These are phyloP conservation scores for Saccharomyces mikatae DNA, from an alignment of 805 yeast species.

Conservation along the genomic window DNA sequence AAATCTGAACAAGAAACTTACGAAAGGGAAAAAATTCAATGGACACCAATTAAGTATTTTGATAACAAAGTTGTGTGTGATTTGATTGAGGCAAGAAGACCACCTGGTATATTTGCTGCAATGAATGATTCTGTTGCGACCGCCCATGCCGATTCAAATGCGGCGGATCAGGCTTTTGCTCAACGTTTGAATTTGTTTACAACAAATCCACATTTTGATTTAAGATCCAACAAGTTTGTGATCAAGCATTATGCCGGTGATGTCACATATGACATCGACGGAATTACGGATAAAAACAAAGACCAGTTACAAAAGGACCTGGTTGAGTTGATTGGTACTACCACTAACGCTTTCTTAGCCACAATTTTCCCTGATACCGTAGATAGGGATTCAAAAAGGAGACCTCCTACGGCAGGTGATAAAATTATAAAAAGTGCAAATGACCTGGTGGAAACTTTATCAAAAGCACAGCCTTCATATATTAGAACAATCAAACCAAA, in stretches of 20 bases:
- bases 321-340: constrained; percentile 62
- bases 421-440: constrained; percentile 86
- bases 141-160: constrained; percentile 90
- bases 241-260: constrained; percentile 96
- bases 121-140: constrained; percentile 93
- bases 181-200: constrained; percentile 80
- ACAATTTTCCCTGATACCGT: constrained; percentile 54
- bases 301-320: constrained; percentile 83
- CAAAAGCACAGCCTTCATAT: constrained; percentile 82
- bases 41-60: constrained; percentile 94
- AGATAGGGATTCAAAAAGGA: constrained; percentile 56
- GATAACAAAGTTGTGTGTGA: constrained; percentile 93
- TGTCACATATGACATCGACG: constrained; percentile 79
- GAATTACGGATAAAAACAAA: constrained; percentile 92
- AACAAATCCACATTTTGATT: constrained; percentile 74
- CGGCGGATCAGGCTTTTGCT: constrained; percentile 91
- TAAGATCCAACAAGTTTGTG: constrained; percentile 74
- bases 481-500: constrained; percentile 95
- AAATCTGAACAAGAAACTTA: constrained; percentile 96
- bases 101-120: constrained; percentile 92
- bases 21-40: constrained; percentile 82
- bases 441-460: constrained; percentile 72
- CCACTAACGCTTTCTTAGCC: constrained; percentile 54
- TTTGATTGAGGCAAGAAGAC: constrained; percentile 81
- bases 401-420: constrained; percentile 92